A percentile compares a stretch with the other conserved stretches of the same genome.
phyloP scores from a whole-genome alignment of 805 yeast species.

The Yarrowia yakushimensis region DNA sequence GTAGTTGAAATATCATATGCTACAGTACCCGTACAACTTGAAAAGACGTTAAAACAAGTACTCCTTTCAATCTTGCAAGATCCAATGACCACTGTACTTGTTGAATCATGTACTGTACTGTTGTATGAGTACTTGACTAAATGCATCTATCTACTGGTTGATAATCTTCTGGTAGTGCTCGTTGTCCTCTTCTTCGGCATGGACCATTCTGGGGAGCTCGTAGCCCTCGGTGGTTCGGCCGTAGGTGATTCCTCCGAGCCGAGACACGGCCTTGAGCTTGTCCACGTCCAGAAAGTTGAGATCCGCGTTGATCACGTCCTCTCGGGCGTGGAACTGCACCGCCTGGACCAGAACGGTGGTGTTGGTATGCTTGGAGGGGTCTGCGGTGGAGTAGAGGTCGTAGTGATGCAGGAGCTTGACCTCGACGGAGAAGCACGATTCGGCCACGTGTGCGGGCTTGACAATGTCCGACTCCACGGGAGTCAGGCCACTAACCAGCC shows the following conservation, averaged over 20 bases:
- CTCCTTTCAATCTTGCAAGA: too few relatives aligned
- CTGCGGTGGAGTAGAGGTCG: slow-evolving; percentile 45
- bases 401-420: slow-evolving; percentile 47
- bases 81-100: too few relatives aligned
- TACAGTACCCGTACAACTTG: too few relatives aligned
- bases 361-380: slow-evolving; percentile 40
- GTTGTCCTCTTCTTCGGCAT: slow-evolving; percentile 27
- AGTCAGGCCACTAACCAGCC: slow-evolving; percentile 54
- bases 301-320: slow-evolving; percentile 49
- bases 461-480: slow-evolving; percentile 46
- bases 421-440: slow-evolving; percentile 58
- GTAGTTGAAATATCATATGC: too few relatives aligned
- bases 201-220: slow-evolving; percentile 48
- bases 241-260: slow-evolving; percentile 54
- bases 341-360: slow-evolving; percentile 51
- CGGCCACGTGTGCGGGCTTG: slow-evolving; percentile 56
- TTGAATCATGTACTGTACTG: too few relatives aligned
- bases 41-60: too few relatives aligned
- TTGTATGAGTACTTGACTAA: background rate
- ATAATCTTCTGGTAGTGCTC: slow-evolving; percentile 2
- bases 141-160: background rate
- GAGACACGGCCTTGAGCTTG: slow-evolving; percentile 51
- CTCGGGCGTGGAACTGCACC: slow-evolving; percentile 53
- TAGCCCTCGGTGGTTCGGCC: slow-evolving; percentile 46
- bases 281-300: slow-evolving; percentile 43